phyloP scores from a whole-genome alignment of 768 basidiomycete species.

The Dendrothele bispora region DNA sequence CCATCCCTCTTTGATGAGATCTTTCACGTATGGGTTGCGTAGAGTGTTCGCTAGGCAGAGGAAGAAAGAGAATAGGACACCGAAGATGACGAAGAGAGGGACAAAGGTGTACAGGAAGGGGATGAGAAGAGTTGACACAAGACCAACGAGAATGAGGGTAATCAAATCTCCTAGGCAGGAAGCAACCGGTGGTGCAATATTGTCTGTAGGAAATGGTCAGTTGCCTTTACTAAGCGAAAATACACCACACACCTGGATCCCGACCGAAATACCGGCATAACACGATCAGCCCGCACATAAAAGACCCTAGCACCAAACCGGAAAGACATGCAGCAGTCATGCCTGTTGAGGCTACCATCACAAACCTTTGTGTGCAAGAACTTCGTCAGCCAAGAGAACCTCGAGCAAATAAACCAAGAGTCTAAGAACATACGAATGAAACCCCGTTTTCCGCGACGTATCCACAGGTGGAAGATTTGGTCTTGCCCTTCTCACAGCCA shows the following conservation, averaged over 20 bases:
- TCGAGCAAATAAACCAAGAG: conserved; percentile 1
- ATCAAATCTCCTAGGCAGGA: conserved; percentile 91
- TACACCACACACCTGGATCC: conserved; percentile 69
- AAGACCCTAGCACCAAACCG: conserved; percentile 80
- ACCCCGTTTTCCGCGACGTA: conserved; percentile 33
- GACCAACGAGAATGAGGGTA: conserved; percentile 82
- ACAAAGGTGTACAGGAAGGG: conserved; percentile 61
- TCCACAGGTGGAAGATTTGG: conserved; percentile 22
- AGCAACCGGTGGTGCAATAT: conserved; percentile 93
- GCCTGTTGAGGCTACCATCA: conserved; percentile 73
- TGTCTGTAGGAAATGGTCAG: conserved; percentile 52
- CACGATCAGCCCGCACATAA: conserved; percentile 87
- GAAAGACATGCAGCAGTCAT: conserved; percentile 83
- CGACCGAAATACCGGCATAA: conserved; percentile 71
- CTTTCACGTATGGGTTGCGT: conserved; percentile 67
- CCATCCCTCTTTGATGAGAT: conserved; percentile 86
- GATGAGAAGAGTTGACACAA: conserved; percentile 71
- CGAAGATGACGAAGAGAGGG: conserved; percentile 55
- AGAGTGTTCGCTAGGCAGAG: conserved; percentile 55
- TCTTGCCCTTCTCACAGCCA: conserved; percentile 19
- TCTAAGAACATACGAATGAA: conserved; percentile 32
- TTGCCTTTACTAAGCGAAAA: not conserved
- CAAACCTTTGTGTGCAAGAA: conserved; percentile 46
- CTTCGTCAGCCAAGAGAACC: not conserved
- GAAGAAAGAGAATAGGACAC: conserved; percentile 46